Evolutionary conservation across 805 yeast genomes (phyloP), one percentile per base, ranked within the genome.

Genomic region (Hermanozyma aechmeae): DNA sequence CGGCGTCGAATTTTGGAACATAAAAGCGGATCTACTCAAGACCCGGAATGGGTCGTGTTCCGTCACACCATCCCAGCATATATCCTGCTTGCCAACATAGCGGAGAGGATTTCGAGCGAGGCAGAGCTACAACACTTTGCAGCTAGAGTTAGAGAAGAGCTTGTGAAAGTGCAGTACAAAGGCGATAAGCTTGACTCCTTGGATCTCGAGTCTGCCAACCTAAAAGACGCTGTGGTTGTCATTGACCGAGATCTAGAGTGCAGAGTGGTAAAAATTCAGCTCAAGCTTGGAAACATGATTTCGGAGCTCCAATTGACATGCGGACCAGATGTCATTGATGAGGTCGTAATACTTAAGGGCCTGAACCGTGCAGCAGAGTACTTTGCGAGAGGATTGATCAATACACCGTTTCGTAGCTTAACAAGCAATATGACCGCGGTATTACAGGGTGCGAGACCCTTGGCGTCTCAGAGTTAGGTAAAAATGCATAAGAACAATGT

Each of bases 31-130:
- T 7, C 20, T 10, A 17, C 7, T 7, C 20, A 7, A 10, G 20
- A 10, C 20, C 9, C 20, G 10, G 20, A 10, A 17, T 61, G 66
- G 66, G 31, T 34, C 17, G 41, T 60, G 3, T 51, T 50, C 34
- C 47, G 56, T 13, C 60, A 60, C 35, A 61, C 68, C 3, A 35
- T 61, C 9, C 65, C 66, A 1, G 45, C 44, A 2, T 54, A 45
- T 31, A 35, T 59, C 6, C 57, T 56, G 7, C 27, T 58, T 8
- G 43, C 37, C 5, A 37, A 40, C 13, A 40, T 36, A 23, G 33
- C 35, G 8, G 17, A 24, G 6, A 24, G 29, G 6, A 34, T 56
- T n/a, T 18, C 26, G 2, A 22, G 10, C 8, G 35, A 29, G 4
- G 35, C 39, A 18, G 48, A 42, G 13, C 26, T 53, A 9, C 23